Base-by-base conservation (phyloP, 2,329 filamentous ascomycete genomes). In the Myrmaecium sp. region DNA sequence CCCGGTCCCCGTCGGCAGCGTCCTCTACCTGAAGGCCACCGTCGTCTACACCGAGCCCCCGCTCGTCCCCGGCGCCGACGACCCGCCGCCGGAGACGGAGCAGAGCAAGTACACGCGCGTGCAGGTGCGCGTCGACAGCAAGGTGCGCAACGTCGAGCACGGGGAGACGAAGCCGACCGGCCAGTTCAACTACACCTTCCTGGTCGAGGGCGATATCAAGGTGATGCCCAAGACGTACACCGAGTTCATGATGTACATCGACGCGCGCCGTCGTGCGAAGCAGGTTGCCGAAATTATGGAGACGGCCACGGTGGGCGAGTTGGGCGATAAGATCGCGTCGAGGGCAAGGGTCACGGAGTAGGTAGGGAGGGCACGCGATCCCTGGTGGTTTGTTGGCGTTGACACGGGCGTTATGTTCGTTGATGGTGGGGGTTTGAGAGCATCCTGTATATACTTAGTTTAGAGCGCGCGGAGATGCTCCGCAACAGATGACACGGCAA, bases 121-220 rank as follows among this genome's bases (percentile, higher is more conserved):
- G 6, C 74, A 80, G 40, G 67, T 81, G 6, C 65, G 74, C 5
- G 71, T 81, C 9, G 72, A 78, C 43, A 72, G 69, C 17, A 77
- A 76, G 43, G 75, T 81, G 9, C 58, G 74, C 12, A 69, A 80
- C 41, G 70, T 81, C 16, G 74, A 79, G 49, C 73, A 79, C 40
- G 72, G 69, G 5, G 62, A 62, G 25, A 66, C 69, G 14, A 73
- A 69, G 41, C 65, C 72, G 3, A 80, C 75, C 0, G 76, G 76
- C 4, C 72, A 76, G 39, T 81, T 82, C 54, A 77, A 79, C 39
- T 81, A 81, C 43, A 80, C 75, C 0, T 79, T 79, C 43, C 58
- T 64, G 28, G 70, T 78, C 2, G 64, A 71, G 29, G 66, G 61
- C 40, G 64, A 74, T 37, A 58, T 78, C 23, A 63, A 69, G 39